A percentile compares a stretch with the other conserved stretches of the same genome.
Evolutionary conservation across 345 rosid genomes (phyloP).

Genomic region (Carallia pectinifolia): DNA sequence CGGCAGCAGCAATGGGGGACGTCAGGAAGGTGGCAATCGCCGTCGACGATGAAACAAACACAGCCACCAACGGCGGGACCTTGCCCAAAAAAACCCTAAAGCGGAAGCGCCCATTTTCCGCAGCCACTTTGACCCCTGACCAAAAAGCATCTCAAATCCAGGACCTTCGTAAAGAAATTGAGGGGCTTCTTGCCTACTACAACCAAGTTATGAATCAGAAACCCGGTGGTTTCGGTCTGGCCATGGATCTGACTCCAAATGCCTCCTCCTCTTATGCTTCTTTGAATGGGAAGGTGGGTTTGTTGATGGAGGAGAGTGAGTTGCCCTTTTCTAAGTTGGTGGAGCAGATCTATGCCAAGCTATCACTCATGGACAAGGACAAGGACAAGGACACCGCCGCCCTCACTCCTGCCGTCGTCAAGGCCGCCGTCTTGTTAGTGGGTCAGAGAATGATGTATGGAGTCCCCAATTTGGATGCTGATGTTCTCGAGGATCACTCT

Average conservation of each 20-base stretch:
- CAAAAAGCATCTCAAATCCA: constrained; percentile 40
- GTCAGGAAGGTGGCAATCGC: no score
- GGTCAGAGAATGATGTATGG: constrained; percentile 88
- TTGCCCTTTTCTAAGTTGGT: constrained; percentile 64
- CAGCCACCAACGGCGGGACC: no score
- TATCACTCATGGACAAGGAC: constrained; percentile 11
- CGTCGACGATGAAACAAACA: no score
- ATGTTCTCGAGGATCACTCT: constrained; percentile 74
- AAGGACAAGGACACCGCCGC: neutral
- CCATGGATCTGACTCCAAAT: constrained; percentile 11
- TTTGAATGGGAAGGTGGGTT: constrained; percentile 48
- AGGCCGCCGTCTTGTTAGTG: constrained; percentile 54
- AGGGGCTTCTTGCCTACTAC: constrained; percentile 55
- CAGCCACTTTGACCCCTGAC: constrained; percentile 7
- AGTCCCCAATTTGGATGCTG: constrained; percentile 63
- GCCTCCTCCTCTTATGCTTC: constrained; percentile 30
- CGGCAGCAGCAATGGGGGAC: no score
- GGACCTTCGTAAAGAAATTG: constrained; percentile 41
- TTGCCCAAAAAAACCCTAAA: constrained; percentile 37
- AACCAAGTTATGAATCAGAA: constrained; percentile 38
- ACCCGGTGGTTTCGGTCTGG: constrained; percentile 30
- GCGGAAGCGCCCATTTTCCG: constrained; percentile 52
- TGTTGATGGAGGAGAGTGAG: constrained; percentile 72
- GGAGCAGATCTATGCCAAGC: constrained; percentile 40
- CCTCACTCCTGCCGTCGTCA: constrained; percentile 40